Conservation (phyloP, 108 stramenopile genomes). For the Bacterosira constricta region DNA sequence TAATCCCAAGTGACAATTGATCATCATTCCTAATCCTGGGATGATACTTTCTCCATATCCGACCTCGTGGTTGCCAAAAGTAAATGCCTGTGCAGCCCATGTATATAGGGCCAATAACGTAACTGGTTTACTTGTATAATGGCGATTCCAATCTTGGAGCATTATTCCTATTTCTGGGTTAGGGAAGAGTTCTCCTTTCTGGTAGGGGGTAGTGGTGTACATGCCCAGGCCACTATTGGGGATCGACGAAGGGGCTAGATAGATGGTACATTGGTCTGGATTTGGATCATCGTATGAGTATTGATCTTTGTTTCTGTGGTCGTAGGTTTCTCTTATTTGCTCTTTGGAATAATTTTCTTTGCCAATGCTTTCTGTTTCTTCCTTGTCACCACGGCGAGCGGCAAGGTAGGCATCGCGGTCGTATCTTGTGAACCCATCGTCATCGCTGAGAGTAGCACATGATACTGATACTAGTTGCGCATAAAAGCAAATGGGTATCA, state of each 20-base stretch:
- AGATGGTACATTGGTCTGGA: slow-evolving; percentile 53
- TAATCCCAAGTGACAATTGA: slow-evolving; percentile 59
- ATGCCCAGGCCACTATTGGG: slow-evolving; percentile 71
- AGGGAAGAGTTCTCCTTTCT: background rate
- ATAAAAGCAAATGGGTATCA: background rate
- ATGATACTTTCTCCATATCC: slow-evolving; percentile 30
- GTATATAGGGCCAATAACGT: slow-evolving; percentile 15
- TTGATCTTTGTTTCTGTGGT: background rate
- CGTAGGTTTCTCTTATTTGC: background rate
- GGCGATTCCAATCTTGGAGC: slow-evolving; percentile 11
- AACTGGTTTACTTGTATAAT: background rate
- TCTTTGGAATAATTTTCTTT: background rate
- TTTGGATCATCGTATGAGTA: background rate
- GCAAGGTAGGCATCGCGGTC: slow-evolving; percentile 3
- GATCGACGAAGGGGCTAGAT: slow-evolving; percentile 72
- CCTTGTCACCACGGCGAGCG: background rate
- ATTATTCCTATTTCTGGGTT: slow-evolving; percentile 31
- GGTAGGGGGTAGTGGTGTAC: slow-evolving; percentile 50
- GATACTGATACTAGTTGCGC: background rate
- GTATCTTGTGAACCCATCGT: background rate
- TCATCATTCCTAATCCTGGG: slow-evolving; percentile 58
- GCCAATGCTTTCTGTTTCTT: background rate
- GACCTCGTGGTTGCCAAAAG: slow-evolving; percentile 32
- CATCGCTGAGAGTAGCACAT: background rate
- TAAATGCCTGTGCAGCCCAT: slow-evolving; percentile 12